These are phyloP conservation scores for Trametes polyzona DNA, from an alignment of 1,284 basidiomycete species.

Conservation along the genomic window DNA sequence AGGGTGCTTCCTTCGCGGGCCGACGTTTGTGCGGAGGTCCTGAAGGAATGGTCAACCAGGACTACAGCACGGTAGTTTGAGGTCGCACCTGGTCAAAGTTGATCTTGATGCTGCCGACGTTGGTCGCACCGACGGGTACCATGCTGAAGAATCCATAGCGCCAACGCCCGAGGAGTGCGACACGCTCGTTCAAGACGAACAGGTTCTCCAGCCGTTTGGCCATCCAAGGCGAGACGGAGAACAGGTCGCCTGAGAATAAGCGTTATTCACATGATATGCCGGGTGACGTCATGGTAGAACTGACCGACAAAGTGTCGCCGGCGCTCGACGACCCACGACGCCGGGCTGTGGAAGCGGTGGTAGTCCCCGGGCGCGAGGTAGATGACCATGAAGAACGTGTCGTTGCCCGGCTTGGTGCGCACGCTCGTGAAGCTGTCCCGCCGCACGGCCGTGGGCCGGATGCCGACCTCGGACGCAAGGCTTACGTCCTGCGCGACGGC, in stretches of 20 bases:
- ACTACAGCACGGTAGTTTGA: neutral
- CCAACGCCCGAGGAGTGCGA: conserved; percentile 96
- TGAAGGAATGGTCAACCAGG: conserved; percentile 29
- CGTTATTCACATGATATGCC: neutral
- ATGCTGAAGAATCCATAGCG: conserved; percentile 95
- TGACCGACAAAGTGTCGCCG: conserved; percentile 90
- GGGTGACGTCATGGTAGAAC: conserved; percentile 24
- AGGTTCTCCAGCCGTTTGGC: conserved; percentile 90
- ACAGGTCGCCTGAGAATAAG: conserved; percentile 74
- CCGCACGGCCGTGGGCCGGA: conserved; percentile 48
- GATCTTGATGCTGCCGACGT: conserved; percentile 95
- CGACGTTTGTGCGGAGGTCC: conserved; percentile 84
- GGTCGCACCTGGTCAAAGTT: conserved; percentile 87
- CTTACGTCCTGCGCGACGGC: conserved; percentile 66
- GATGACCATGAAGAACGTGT: conserved; percentile 92
- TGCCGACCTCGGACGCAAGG: conserved; percentile 72
- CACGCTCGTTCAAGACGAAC: conserved; percentile 97
- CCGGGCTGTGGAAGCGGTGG: conserved; percentile 96
- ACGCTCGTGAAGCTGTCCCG: conserved; percentile 46
- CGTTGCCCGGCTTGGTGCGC: conserved; percentile 69
- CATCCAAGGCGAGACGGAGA: conserved; percentile 97
- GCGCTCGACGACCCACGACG: conserved; percentile 97
- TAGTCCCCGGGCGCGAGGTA: conserved; percentile 99
- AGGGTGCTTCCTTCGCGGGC: conserved; percentile 66
- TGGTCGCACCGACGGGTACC: conserved; percentile 98